Conservation (phyloP, 257 asterid genomes). For the Cordia subcordata region DNA sequence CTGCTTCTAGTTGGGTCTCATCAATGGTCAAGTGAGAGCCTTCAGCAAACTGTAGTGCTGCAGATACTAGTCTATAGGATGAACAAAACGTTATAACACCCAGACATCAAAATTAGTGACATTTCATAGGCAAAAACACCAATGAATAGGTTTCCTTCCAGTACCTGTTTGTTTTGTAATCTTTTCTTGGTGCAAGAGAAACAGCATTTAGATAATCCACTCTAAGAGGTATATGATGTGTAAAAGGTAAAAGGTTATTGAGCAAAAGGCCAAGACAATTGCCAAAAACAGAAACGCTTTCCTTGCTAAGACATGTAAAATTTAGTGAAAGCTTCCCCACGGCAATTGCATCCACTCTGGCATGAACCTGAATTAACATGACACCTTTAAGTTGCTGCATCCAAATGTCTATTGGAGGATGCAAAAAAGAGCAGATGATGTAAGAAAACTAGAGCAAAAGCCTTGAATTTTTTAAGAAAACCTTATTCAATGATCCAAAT, state of each 20-base stretch:
- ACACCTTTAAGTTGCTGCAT: background rate
- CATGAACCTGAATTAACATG: constrained; percentile 54
- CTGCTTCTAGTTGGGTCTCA: constrained; percentile 62
- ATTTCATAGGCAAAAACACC: background rate
- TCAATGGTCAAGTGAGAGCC: constrained; percentile 83
- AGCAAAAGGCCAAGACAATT: constrained; percentile 46
- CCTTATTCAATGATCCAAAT: background rate
- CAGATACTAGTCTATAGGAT: constrained; percentile 51
- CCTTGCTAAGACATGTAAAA: constrained; percentile 66
- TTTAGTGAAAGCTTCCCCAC: constrained; percentile 85
- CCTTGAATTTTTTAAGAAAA: background rate
- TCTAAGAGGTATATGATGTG: constrained; percentile 61
- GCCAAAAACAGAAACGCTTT: constrained; percentile 59
- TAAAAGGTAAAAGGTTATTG: constrained; percentile 60
- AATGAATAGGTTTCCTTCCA: background rate
- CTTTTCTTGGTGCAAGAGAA: constrained; percentile 76
- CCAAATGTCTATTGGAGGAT: background rate
- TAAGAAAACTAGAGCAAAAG: background rate
- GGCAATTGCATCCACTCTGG: constrained; percentile 65
- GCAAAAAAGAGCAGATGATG: background rate
- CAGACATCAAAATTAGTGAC: constrained; percentile 1
- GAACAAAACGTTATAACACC: constrained; percentile 9
- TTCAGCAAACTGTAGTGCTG: constrained; percentile 74
- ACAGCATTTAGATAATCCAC: constrained; percentile 66
- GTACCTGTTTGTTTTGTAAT: constrained; percentile 78